Evolutionary conservation across 208 protist species (phyloP).

Genomic region (Trichomonas vaginalis): DNA sequence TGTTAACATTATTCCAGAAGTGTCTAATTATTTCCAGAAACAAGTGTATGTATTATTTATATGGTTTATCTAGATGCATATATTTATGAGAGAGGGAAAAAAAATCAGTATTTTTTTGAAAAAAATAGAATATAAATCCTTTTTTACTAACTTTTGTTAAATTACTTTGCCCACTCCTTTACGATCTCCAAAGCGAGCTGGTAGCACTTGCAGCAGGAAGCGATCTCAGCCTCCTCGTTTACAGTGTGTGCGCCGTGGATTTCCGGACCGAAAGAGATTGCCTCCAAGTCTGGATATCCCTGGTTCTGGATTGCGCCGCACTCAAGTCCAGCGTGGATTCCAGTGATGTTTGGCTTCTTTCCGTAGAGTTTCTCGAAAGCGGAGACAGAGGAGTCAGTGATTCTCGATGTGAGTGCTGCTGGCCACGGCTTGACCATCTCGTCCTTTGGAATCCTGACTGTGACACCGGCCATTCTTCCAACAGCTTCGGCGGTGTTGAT

Average conservation of each 20-base stretch:
- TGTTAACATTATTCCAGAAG: too few species aligned
- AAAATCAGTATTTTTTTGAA: too few species aligned
- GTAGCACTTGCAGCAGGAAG: neutral
- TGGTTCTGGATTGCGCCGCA: neutral
- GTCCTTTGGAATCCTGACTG: neutral
- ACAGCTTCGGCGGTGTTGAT: neutral
- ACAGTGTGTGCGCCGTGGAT: neutral
- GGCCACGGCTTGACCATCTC: neutral
- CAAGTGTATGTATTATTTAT: too few species aligned
- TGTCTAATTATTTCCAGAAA: too few species aligned
- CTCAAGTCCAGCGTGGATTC: neutral
- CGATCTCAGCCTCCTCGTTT: neutral
- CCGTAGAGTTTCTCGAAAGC: neutral
- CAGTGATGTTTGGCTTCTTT: neutral
- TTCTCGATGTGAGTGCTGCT: neutral
- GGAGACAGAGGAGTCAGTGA: neutral
- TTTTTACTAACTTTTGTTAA: too few species aligned
- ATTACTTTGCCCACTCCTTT: neutral
- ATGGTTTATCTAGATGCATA: too few species aligned
- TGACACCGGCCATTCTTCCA: neutral
- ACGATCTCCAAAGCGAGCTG: neutral
- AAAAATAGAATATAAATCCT: too few species aligned
- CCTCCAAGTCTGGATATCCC: neutral
- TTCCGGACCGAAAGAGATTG: neutral
- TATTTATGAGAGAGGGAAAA: too few species aligned